Evolutionary conservation across 768 basidiomycete genomes (phyloP).

Genomic region (Favolaschia claudopus): DNA sequence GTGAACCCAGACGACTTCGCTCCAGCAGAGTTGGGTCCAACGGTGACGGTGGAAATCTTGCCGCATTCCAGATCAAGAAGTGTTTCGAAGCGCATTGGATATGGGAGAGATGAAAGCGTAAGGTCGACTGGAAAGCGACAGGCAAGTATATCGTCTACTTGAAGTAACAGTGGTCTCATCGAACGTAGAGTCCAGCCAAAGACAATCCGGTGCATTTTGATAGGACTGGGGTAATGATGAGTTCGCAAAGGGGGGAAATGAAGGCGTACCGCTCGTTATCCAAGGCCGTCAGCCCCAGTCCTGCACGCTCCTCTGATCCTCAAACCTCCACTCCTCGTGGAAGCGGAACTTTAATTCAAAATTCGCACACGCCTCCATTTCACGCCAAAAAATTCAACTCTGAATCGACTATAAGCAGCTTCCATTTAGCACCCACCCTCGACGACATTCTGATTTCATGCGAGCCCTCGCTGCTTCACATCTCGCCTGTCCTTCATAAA

Average conservation of each 20-base stretch:
- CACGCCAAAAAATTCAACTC: constrained; percentile 11
- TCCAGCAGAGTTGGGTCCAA: constrained; percentile 7
- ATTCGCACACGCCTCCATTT: constrained; percentile 7
- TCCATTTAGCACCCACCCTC: constrained; percentile 38
- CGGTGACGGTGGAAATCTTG: constrained; percentile 31
- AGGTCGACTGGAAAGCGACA: no score
- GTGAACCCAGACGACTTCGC: constrained; percentile 45
- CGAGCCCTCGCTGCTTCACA: constrained; percentile 70
- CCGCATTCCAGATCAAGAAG: constrained; percentile 9
- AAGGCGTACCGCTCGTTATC: constrained; percentile 1
- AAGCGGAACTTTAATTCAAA: constrained; percentile 15
- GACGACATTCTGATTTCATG: constrained; percentile 67
- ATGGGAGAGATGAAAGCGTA: no score
- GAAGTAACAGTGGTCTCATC: no score
- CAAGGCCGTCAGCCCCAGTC: neutral
- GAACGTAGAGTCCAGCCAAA: no score
- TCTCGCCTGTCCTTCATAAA: constrained; percentile 60
- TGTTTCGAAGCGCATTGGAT: no score
- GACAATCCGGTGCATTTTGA: no score
- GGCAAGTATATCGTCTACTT: no score
- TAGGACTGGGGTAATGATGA: no score
- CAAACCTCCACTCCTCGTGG: constrained; percentile 22
- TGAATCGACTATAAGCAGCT: constrained; percentile 23
- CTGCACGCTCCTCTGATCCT: constrained; percentile 3
- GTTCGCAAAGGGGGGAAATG: neutral